These are phyloP conservation scores for Rosellinia necatrix DNA, from an alignment of 2,329 filamentous ascomycete genomes.

Conservation along the genomic window DNA sequence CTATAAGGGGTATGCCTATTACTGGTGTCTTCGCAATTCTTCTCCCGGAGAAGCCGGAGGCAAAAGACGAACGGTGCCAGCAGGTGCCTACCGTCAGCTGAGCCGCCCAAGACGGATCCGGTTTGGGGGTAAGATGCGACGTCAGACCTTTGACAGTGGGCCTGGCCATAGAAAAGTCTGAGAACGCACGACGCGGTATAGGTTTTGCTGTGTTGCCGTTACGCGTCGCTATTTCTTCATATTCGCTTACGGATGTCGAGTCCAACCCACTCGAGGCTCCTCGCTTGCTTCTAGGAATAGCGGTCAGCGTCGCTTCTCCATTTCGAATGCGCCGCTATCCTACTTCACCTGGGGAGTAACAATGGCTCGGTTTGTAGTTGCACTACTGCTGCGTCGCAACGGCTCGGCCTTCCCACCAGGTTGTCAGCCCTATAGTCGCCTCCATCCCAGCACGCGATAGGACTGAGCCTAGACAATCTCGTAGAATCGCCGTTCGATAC, in stretches of 20 bases:
- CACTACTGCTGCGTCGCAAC: neutral
- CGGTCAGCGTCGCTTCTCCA: slow-evolving; percentile 13
- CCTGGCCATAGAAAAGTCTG: neutral
- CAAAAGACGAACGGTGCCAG: neutral
- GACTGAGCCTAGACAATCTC: neutral
- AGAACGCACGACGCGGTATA: neutral
- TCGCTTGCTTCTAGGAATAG: slow-evolving; percentile 1
- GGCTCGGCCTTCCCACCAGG: neutral
- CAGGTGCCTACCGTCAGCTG: slow-evolving; percentile 20
- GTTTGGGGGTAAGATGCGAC: slow-evolving; percentile 8
- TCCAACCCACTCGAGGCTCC: neutral
- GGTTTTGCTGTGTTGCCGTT: neutral
- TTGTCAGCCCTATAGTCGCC: neutral
- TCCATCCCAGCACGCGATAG: neutral
- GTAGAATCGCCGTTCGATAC: neutral
- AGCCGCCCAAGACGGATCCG: neutral
- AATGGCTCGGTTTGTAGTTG: neutral
- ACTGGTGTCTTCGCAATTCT: neutral
- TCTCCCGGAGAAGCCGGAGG: slow-evolving; percentile 11
- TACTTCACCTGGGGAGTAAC: neutral
- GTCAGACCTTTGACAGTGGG: slow-evolving; percentile 1
- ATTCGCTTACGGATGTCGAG: slow-evolving; percentile 12
- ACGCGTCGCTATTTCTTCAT: slow-evolving; percentile 5
- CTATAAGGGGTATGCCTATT: slow-evolving; percentile 11
- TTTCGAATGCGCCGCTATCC: neutral